phyloP scores from a whole-genome alignment of 257 asterid species.

The Thymus quinquecostatus region DNA sequence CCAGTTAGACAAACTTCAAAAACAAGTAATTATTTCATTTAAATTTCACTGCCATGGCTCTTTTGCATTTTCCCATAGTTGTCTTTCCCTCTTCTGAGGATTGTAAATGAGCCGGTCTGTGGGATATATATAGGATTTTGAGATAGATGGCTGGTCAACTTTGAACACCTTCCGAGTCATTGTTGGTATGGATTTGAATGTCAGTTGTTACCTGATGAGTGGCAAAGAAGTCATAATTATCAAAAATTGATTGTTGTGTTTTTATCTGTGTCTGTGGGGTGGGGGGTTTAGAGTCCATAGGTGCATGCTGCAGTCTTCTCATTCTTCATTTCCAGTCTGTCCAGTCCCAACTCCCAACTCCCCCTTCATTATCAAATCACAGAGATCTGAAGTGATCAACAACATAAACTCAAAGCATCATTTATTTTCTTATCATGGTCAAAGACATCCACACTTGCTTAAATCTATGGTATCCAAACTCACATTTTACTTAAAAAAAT shows the following conservation, averaged over 20 bases:
- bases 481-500: constrained; percentile 4
- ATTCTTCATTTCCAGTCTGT: background rate
- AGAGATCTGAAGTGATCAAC: no score
- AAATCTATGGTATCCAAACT: constrained; percentile 2
- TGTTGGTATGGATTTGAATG: background rate
- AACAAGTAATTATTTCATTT: constrained; percentile 63
- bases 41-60: constrained; percentile 16
- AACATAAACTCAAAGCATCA: constrained; percentile 4
- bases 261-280: no score
- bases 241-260: background rate
- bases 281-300: no score
- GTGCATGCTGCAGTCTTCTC: no score
- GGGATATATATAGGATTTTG: background rate
- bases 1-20: constrained; percentile 73
- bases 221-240: background rate
- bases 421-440: constrained; percentile 21
- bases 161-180: background rate
- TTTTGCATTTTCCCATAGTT: constrained; percentile 8
- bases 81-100: background rate
- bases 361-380: no score
- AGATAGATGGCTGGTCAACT: constrained; percentile 10
- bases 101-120: background rate
- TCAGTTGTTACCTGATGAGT: background rate
- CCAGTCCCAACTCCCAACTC: background rate
- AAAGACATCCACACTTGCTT: constrained; percentile 15